phyloP scores from a whole-genome alignment of 768 basidiomycete genomes.

The Boletus sensibilis region DNA sequence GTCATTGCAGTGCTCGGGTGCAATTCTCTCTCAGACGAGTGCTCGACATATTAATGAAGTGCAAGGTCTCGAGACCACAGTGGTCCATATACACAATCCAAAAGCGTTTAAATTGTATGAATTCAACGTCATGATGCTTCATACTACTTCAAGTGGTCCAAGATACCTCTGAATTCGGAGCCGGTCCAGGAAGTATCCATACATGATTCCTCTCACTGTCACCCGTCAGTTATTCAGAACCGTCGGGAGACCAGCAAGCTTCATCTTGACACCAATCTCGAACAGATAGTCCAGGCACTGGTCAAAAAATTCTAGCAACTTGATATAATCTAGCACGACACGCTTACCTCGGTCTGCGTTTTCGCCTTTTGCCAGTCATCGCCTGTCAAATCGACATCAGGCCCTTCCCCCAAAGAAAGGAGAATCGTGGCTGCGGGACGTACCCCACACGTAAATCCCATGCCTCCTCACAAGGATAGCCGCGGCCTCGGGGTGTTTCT shows the following conservation, averaged over 20 bases:
- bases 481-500: slow-evolving; percentile 72
- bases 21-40: not conserved
- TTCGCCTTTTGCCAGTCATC: slow-evolving; percentile 86
- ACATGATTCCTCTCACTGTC: too few relatives aligned
- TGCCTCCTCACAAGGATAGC: slow-evolving; percentile 77
- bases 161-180: not conserved
- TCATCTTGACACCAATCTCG: slow-evolving; percentile 85
- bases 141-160: not conserved
- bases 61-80: not conserved
- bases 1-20: slow-evolving; percentile 3
- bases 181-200: not conserved
- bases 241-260: slow-evolving; percentile 56
- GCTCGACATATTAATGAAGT: slow-evolving; percentile 3
- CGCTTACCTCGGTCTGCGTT: slow-evolving; percentile 73
- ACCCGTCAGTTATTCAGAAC: slow-evolving; percentile 29
- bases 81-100: not conserved
- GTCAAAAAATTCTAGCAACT: not conserved
- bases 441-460: slow-evolving; percentile 87
- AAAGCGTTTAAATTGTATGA: not conserved
- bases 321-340: not conserved
- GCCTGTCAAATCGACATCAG: slow-evolving; percentile 35
- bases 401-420: not conserved
- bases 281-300: slow-evolving; percentile 90
- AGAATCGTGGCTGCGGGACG: slow-evolving; percentile 9
- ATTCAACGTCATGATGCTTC: not conserved